Percentiles rank a stretch among this genome's conserved stretches.
These are phyloP conservation scores for Phoenix roebelenii DNA, from an alignment of 176 grass and related monocot genomes.

Conservation along the genomic window DNA sequence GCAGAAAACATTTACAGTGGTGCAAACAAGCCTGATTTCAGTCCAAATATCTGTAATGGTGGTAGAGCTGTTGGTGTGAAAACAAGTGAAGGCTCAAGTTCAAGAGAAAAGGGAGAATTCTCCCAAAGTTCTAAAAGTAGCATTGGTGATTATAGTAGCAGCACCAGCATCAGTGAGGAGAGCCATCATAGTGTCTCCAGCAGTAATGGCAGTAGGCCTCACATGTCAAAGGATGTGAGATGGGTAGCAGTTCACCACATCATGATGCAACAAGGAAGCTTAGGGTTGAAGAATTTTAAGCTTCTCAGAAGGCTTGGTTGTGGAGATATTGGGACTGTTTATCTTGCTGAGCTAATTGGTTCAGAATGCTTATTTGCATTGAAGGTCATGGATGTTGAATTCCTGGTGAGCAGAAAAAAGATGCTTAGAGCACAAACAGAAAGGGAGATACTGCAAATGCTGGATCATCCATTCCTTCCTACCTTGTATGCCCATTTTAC, in stretches of 20 bases:
- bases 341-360: constrained; percentile 78
- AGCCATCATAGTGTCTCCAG: constrained; percentile 58
- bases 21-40: constrained; percentile 9
- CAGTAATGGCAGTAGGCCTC: constrained; percentile 67
- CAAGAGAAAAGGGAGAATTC: constrained; percentile 85
- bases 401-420: constrained; percentile 85
- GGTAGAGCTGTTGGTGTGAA: constrained; percentile 25
- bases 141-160: constrained; percentile 93
- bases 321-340: constrained; percentile 95
- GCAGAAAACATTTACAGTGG: constrained; percentile 22
- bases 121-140: constrained; percentile 97
- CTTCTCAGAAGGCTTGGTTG: constrained; percentile 87
- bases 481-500: constrained; percentile 93
- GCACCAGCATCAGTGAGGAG: constrained; percentile 86
- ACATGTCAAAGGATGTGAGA: constrained; percentile 94
- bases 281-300: constrained; percentile 87
- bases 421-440: constrained; percentile 93
- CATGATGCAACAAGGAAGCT: constrained; percentile 60
- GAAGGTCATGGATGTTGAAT: constrained; percentile 96
- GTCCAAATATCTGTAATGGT: constrained; percentile 28
- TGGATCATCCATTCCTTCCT: constrained; percentile 93
- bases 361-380: constrained; percentile 90
- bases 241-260: constrained; percentile 65
- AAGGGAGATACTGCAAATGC: constrained; percentile 95
- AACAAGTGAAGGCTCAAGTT: constrained; percentile 38